Base-by-base conservation (phyloP, 148 eudicot species). In the Chenopodium suecicum region DNA sequence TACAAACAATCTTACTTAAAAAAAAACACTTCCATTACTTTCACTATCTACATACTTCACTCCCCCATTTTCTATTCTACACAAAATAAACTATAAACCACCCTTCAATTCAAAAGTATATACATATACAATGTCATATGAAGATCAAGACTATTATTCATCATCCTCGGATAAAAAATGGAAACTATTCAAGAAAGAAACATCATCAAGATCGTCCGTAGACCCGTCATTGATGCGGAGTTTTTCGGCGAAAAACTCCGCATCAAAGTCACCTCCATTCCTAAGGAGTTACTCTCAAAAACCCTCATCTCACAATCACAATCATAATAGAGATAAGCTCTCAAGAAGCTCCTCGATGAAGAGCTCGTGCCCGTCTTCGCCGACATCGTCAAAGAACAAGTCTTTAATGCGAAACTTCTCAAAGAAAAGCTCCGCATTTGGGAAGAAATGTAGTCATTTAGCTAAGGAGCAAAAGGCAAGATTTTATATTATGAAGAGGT, bases 381-480 rank as follows among this genome's bases (percentile, higher is more conserved):
- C 84, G 1, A 68, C 88, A 0, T 91, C 97, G 2, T 81, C 82
- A 2, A 86, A 76, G 76, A 85, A 81, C 81, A 60, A 80, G 70
- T 85, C 87, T 1, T 89, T 92, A 8, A 81, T 88, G 41, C 70
- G 91, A 17, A 94, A 90, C 27, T 86, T 94, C 3, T 90, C 96
- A 0, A 89, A 90, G 73, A 95, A 88, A 56, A 91, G 98, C 82
- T 82, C 95, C 0, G 82, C 88, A 9, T 93, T 95, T 74, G 88
- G 92, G 14, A 84, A 87, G 77, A 95, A 93, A 80, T 95, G 99
- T 80, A 86, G 88, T 8, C 77, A 85, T 83, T 78, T 95, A 84
- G 98, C 98, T 7, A 95, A 95, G 84, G 99, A 95, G 63, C 98
- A 93, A 77, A 89, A 90, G 78, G 97, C 99, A 1, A 87, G 90